Conservation (phyloP, 331 rosid species). For the Acacia concinna region DNA sequence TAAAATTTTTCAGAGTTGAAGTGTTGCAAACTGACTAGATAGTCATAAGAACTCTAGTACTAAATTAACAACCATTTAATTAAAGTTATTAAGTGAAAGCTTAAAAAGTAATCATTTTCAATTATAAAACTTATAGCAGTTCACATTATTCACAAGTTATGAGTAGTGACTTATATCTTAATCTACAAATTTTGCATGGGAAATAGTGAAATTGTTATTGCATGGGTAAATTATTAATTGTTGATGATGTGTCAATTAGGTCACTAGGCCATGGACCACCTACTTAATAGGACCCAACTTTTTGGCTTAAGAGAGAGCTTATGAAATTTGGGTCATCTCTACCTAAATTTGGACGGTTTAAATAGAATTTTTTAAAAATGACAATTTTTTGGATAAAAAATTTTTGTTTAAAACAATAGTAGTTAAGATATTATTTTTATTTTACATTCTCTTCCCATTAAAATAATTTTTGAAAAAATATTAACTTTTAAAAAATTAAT, state of each 20-base stretch:
- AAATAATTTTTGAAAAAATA: too few relatives aligned
- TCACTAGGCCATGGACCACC: conserved; percentile 55
- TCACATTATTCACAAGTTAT: not conserved
- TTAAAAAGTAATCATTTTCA: not conserved
- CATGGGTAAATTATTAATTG: not conserved
- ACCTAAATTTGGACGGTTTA: too few relatives aligned
- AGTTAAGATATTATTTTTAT: too few relatives aligned
- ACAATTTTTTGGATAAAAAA: too few relatives aligned
- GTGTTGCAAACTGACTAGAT: not conserved
- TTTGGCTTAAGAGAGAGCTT: too few relatives aligned
- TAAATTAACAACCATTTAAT: not conserved
- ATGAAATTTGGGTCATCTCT: too few relatives aligned
- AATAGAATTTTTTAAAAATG: too few relatives aligned
- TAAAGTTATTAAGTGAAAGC: not conserved
- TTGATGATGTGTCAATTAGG: conserved; percentile 45
- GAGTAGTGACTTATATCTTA: not conserved
- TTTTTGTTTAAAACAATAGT: too few relatives aligned
- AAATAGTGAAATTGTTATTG: not conserved
- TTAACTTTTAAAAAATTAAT: too few relatives aligned
- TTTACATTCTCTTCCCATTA: too few relatives aligned
- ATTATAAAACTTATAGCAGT: not conserved
- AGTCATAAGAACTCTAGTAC: not conserved
- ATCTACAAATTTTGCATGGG: not conserved
- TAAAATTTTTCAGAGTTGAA: not conserved
- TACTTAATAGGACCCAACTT: too few relatives aligned